These are phyloP conservation scores for Xylaria telfairii DNA, from an alignment of 495 filamentous ascomycete species.

Conservation along the genomic window DNA sequence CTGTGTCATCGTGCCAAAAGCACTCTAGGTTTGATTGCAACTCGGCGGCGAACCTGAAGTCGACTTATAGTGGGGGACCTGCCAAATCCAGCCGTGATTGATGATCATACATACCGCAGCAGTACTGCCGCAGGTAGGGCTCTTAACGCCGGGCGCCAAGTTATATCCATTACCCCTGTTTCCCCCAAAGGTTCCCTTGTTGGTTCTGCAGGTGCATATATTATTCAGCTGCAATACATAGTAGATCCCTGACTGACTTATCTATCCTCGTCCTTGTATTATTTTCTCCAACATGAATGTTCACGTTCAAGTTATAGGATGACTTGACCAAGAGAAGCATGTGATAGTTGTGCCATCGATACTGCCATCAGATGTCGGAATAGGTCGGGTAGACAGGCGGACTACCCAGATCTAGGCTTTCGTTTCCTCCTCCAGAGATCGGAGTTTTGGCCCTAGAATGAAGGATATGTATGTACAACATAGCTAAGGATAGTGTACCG, in stretches of 20 bases:
- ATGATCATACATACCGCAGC: neutral
- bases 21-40: neutral
- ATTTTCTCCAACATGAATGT: neutral
- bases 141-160: neutral
- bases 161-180: neutral
- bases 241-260: neutral
- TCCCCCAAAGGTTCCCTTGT: neutral
- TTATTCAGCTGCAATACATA: neutral
- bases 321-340: neutral
- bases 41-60: neutral
- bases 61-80: neutral
- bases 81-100: neutral
- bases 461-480: too few species aligned
- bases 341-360: neutral
- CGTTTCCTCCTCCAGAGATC: too few species aligned
- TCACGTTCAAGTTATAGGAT: too few species aligned
- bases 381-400: neutral
- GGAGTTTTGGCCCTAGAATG: too few species aligned
- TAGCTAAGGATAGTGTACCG: too few species aligned
- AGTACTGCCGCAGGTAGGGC: too few species aligned
- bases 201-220: neutral
- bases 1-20: neutral
- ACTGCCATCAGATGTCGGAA: neutral
- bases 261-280: neutral
- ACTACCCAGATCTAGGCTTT: too few species aligned